phyloP scores from a whole-genome alignment of 2,329 filamentous ascomycete genomes.

The Penicillium polonicum region DNA sequence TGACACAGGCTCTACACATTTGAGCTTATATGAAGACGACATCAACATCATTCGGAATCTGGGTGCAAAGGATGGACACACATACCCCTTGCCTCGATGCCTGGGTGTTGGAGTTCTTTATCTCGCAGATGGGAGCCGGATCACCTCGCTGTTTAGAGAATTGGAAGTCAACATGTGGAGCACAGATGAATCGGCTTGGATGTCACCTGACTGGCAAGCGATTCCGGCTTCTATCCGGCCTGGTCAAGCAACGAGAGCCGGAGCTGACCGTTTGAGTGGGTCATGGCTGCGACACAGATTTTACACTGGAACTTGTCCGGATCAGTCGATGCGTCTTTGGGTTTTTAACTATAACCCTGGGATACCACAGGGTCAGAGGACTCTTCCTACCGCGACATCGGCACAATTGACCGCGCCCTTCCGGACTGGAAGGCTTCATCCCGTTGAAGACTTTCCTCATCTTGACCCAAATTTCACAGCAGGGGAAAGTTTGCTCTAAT shows the following conservation, averaged over 20 bases:
- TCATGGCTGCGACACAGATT: conserved; percentile 1
- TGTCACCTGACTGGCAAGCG: neutral
- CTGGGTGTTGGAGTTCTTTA: neutral
- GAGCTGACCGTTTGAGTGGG: neutral
- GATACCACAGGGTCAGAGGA: neutral
- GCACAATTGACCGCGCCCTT: neutral
- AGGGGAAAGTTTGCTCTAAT: neutral
- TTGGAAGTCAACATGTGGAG: conserved; percentile 4
- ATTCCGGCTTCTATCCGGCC: neutral
- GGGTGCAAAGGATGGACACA: neutral
- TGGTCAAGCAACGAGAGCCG: neutral
- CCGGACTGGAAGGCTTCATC: neutral
- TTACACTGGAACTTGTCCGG: neutral
- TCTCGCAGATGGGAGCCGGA: neutral
- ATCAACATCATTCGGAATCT: neutral
- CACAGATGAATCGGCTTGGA: neutral
- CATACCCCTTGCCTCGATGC: neutral
- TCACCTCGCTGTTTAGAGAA: neutral
- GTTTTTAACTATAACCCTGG: neutral
- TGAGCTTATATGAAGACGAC: neutral
- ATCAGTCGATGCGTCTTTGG: neutral
- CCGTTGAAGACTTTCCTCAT: neutral
- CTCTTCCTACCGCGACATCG: neutral
- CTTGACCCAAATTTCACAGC: neutral
- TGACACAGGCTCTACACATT: neutral